These are phyloP conservation scores for Cladosporium velox DNA, from an alignment of 2,329 filamentous ascomycete genomes.

Conservation along the genomic window DNA sequence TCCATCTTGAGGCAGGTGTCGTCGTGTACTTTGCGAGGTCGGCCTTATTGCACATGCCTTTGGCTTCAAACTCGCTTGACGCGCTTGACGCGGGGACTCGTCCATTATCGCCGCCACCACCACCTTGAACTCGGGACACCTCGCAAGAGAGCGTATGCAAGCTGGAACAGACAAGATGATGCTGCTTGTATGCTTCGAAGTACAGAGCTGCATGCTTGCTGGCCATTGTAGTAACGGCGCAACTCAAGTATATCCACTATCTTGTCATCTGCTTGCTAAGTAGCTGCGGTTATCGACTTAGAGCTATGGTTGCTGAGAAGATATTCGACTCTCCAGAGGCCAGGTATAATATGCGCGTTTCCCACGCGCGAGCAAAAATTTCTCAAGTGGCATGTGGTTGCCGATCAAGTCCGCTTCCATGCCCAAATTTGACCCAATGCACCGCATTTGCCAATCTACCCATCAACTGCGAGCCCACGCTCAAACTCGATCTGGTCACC, in stretches of 20 bases:
- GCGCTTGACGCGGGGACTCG: background rate
- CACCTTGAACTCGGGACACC: background rate
- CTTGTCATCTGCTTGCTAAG: conserved; percentile 23
- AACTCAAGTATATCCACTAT: conserved; percentile 23
- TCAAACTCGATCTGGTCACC: background rate
- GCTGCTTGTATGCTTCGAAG: conserved; percentile 19
- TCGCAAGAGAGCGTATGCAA: conserved; percentile 8
- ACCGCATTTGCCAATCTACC: conserved; percentile 13
- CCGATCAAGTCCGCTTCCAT: conserved; percentile 12
- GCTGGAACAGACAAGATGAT: conserved; percentile 21
- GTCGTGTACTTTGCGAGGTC: background rate
- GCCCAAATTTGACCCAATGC: conserved; percentile 12
- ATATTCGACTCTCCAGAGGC: conserved; percentile 21
- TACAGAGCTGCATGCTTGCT: conserved; percentile 22
- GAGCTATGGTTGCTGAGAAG: conserved; percentile 26
- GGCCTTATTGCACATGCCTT: background rate
- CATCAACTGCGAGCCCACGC: background rate
- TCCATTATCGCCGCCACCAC: background rate
- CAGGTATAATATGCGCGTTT: conserved; percentile 14
- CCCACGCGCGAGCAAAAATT: conserved; percentile 20
- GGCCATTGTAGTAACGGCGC: conserved; percentile 12
- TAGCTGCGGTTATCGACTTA: conserved; percentile 30
- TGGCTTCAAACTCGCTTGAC: background rate
- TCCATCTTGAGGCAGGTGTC: background rate
- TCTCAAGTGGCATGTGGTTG: conserved; percentile 6